Conservation (phyloP, 129 eudicot genomes). For the Tagetes patula region DNA sequence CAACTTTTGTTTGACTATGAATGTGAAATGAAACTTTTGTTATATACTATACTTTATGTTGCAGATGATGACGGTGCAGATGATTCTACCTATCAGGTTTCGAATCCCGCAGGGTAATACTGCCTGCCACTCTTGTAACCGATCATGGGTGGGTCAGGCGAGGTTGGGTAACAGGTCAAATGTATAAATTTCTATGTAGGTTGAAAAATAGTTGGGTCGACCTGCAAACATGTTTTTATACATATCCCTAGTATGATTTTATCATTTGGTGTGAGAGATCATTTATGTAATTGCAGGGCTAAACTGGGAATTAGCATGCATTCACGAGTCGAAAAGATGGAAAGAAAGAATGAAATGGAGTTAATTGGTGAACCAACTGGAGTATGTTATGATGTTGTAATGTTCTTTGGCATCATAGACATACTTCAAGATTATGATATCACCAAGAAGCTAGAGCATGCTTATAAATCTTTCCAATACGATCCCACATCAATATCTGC, state of each 20-base stretch:
- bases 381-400: conserved; percentile 73
- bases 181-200: not conserved
- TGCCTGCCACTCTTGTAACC: conserved; percentile 7
- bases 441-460: conserved; percentile 93
- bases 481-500: conserved; percentile 91
- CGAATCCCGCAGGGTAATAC: conserved; percentile 75
- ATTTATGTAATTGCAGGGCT: conserved; percentile 44
- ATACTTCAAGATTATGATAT: conserved; percentile 95
- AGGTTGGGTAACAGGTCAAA: conserved; percentile 2
- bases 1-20: conserved; percentile 1
- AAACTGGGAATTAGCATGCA: conserved; percentile 84
- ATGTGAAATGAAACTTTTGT: conserved; percentile 3
- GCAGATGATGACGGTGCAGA: conserved; percentile 47
- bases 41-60: not conserved
- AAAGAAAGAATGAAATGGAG: conserved; percentile 58
- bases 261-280: not conserved
- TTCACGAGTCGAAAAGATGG: conserved; percentile 72
- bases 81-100: conserved; percentile 42
- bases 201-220: not conserved
- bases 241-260: not conserved
- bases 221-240: not conserved
- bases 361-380: conserved; percentile 86
- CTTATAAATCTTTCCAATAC: conserved; percentile 89
- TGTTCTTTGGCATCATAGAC: conserved; percentile 94
- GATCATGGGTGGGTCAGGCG: not conserved